Base-by-base conservation (phyloP, 2,329 filamentous ascomycete genomes). In the Thermothelomyces thermophilus region DNA sequence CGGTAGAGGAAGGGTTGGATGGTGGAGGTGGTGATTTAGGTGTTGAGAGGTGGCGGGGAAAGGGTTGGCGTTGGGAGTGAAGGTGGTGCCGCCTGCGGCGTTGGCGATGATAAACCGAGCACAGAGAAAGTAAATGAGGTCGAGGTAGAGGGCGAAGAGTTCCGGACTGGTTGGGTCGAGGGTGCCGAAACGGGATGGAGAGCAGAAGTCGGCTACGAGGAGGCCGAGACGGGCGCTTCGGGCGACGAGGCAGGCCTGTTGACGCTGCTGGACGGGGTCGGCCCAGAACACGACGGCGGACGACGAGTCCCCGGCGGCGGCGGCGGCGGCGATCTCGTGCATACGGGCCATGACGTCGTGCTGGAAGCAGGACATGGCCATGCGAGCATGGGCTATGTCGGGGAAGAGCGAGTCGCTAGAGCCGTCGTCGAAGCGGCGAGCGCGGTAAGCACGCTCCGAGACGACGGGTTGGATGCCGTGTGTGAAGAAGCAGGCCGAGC, bases 381-480 rank as follows among this genome's bases (percentile, higher is more conserved):
- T 42, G 42, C 55, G 54, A 14, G 50, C 50, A n/a, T 54, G 46
- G 13, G 26, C 11, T 11, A 56, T 41, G 34, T 53, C 47, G 19
- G 35, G 8, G 40, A 56, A 55, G 9, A 44, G 33, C 8, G 22
- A 13, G 14, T 54, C 35, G 35, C 13, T 17, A 11, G 56, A 45
- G 5, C 51, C 57, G 13, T 58, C 56, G 48, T 57, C 49, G 28
- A 54, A 52, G 3, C 39, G 36, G 5, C 57, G 54, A 36, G 33
- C 41, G 41, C 41, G 33, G 44, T 62, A 60, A 5, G 49, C 51
- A 35, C 54, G 51, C 40, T 57, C 46, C 11, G 59, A 57, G 10
- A 63, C 31, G 33, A 58, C 54, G 14, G 60, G 60, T n/a, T 55
- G 54, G 49, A 62, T 50, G 26, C 52, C 54, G n/a, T 43, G 51